Evolutionary conservation across 306 rosid genomes (phyloP).

Genomic region (Gillenia trifoliata): DNA sequence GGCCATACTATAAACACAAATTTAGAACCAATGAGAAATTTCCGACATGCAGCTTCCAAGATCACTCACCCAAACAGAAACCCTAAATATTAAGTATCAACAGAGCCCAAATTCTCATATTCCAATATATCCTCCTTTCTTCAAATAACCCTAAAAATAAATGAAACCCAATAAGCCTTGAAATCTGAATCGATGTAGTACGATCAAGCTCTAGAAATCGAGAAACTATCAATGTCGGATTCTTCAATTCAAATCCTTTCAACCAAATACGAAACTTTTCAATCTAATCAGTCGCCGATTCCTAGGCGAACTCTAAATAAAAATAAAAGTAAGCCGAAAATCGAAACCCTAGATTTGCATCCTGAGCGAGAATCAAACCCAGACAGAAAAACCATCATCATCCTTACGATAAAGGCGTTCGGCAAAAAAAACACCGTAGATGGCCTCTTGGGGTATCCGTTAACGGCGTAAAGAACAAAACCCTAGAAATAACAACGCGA

Average conservation of each 20-base stretch:
- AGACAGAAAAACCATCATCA: neutral
- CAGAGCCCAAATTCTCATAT: neutral
- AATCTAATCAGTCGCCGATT: neutral
- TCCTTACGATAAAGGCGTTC: neutral
- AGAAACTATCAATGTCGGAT: neutral
- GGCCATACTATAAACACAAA: slow-evolving; percentile 11
- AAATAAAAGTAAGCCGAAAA: neutral
- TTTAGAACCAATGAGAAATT: neutral
- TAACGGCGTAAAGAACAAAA: neutral
- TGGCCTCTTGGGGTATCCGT: slow-evolving; percentile 5
- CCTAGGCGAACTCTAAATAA: neutral
- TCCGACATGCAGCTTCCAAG: neutral
- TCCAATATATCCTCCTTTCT: neutral
- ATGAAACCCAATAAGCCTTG: neutral
- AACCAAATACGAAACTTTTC: neutral
- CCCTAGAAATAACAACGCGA: neutral
- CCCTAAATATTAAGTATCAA: neutral
- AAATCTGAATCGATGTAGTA: neutral
- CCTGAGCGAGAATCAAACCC: neutral
- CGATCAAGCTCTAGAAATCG: neutral
- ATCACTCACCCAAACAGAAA: neutral
- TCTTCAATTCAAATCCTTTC: neutral
- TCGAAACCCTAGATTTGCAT: slow-evolving; percentile 3
- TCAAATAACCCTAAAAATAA: neutral
- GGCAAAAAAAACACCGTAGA: neutral